phyloP scores from a whole-genome alignment of 2,329 filamentous ascomycete species.

The Anthostomella pinea region DNA sequence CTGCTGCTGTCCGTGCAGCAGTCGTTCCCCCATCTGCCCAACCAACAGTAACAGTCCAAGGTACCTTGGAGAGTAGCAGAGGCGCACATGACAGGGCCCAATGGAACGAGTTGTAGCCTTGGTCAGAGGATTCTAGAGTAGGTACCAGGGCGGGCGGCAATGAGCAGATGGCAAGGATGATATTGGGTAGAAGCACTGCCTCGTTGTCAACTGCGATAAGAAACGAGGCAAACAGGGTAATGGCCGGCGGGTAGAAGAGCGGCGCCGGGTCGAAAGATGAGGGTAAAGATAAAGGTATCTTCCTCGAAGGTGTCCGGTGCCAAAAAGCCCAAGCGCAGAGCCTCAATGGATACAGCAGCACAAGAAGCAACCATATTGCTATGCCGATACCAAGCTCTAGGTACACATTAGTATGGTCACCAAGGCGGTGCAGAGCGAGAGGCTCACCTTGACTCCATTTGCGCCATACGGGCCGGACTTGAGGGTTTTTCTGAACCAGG shows the following conservation, averaged over 20 bases:
- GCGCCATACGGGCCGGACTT: conserved; percentile 44
- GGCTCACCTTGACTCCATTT: conserved; percentile 49
- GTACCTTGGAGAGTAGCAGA: conserved; percentile 47
- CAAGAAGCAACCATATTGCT: conserved; percentile 36
- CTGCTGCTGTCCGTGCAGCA: conserved; percentile 6
- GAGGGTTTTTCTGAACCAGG: conserved; percentile 46
- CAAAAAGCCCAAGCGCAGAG: conserved; percentile 49
- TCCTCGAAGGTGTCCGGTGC: conserved; percentile 36
- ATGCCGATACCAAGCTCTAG: conserved; percentile 43
- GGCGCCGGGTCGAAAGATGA: conserved; percentile 86
- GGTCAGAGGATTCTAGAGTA: conserved; percentile 50
- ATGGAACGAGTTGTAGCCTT: conserved; percentile 65
- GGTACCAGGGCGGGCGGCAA: conserved; percentile 73
- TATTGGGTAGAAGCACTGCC: conserved; percentile 68
- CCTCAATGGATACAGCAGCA: conserved; percentile 58
- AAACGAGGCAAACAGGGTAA: conserved; percentile 75
- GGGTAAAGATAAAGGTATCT: conserved; percentile 56
- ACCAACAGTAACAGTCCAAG: conserved; percentile 33
- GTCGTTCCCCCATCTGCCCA: conserved; percentile 23
- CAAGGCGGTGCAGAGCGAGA: background rate
- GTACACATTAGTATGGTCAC: conserved; percentile 16
- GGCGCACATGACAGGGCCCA: conserved; percentile 77
- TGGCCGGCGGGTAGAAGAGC: conserved; percentile 76
- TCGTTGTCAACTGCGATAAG: conserved; percentile 64
- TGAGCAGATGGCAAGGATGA: conserved; percentile 76